Conservation (phyloP, 352 stramenopile genomes). For the Globisporangium heterothallicum region DNA sequence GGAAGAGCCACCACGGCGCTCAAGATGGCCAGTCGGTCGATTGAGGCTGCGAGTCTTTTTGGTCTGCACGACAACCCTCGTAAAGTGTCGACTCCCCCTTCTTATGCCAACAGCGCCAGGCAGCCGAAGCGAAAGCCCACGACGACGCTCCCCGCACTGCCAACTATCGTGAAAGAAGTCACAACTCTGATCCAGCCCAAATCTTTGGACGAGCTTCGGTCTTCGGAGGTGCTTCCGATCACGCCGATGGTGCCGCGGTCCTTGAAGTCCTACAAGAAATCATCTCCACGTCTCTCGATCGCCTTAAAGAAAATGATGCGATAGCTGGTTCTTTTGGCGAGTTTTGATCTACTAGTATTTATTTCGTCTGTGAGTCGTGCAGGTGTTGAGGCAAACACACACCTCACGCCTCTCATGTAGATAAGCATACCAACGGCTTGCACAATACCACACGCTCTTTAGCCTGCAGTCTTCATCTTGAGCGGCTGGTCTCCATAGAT, state of each 20-base stretch:
- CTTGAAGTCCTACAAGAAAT: constrained; percentile 41
- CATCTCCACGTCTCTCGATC: constrained; percentile 30
- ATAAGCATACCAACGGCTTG: background rate
- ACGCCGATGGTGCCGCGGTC: constrained; percentile 31
- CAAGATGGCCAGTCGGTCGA: constrained; percentile 23
- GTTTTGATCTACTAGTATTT: constrained; percentile 3
- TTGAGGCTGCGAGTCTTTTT: constrained; percentile 38
- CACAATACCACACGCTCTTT: background rate
- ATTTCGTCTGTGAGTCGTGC: background rate
- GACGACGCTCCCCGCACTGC: constrained; percentile 15
- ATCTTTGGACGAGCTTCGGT: constrained; percentile 17
- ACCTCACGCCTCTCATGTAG: too few species aligned
- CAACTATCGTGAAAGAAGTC: constrained; percentile 12
- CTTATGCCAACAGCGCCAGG: constrained; percentile 22
- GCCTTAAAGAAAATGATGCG: constrained; percentile 44
- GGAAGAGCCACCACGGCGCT: constrained; percentile 14
- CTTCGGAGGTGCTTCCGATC: constrained; percentile 24
- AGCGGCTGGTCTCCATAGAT: constrained; percentile 20
- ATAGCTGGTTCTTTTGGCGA: constrained; percentile 4
- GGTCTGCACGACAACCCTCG: constrained; percentile 25
- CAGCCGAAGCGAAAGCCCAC: constrained; percentile 25
- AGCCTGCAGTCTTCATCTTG: constrained; percentile 39
- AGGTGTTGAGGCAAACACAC: too few species aligned
- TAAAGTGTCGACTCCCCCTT: constrained; percentile 31
- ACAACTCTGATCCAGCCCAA: constrained; percentile 12